Conservation (phyloP, 2,329 filamentous ascomycete genomes). For the Curvularia hawaiiensis region DNA sequence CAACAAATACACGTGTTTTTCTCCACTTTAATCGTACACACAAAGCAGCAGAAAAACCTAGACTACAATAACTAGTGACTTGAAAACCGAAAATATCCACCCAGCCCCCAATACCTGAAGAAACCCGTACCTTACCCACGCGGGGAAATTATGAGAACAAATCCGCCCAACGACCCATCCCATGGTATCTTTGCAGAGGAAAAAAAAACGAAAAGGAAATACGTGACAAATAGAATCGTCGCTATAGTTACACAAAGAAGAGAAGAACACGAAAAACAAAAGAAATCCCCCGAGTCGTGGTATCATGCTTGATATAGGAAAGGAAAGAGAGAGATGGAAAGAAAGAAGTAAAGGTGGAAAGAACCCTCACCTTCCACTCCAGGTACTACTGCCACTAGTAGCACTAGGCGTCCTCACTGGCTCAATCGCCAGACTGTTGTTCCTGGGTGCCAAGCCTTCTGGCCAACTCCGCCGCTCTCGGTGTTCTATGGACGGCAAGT, state of each 20-base stretch:
- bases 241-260: not conserved
- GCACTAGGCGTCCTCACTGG: conserved; percentile 15
- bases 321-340: not conserved
- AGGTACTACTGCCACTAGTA: conserved; percentile 14
- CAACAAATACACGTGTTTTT: too few relatives aligned
- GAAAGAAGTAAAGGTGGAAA: not conserved
- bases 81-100: too few relatives aligned
- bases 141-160: not conserved
- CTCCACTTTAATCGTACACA: too few relatives aligned
- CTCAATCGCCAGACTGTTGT: conserved; percentile 22
- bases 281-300: not conserved
- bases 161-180: not conserved
- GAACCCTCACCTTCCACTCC: conserved; percentile 3
- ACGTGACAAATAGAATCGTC: not conserved
- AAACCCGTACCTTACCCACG: not conserved
- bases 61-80: too few relatives aligned
- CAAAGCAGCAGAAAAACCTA: too few relatives aligned
- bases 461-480: conserved; percentile 41
- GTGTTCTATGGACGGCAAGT: conserved; percentile 38
- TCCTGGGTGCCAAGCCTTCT: conserved; percentile 29
- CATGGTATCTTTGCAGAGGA: not conserved
- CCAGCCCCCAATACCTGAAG: not conserved
- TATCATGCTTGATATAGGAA: not conserved
- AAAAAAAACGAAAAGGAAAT: not conserved
- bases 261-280: not conserved